phyloP scores from a whole-genome alignment of 345 rosid genomes.

The Eutrema japonicum region DNA sequence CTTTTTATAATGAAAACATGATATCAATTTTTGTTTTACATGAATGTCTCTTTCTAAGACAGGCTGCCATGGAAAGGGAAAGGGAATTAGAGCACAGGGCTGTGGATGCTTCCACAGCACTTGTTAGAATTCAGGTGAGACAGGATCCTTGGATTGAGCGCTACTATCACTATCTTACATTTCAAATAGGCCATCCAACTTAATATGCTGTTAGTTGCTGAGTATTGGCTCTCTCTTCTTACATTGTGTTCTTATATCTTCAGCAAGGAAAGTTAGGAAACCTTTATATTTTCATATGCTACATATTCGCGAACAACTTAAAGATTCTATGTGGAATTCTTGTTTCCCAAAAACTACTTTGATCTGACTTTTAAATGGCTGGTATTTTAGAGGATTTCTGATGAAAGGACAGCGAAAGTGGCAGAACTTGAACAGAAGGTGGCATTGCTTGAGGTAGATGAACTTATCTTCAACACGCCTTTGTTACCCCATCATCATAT shows the following conservation, averaged over 20 bases:
- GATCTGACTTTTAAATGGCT: slow-evolving; percentile 31
- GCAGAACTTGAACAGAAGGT: slow-evolving; percentile 92
- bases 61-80: slow-evolving; percentile 99
- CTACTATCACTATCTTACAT: slow-evolving; percentile 19
- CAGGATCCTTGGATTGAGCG: slow-evolving; percentile 25
- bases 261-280: slow-evolving; percentile 15
- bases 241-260: background rate
- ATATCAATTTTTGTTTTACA: slow-evolving; percentile 27
- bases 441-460: slow-evolving; percentile 86
- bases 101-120: slow-evolving; percentile 89
- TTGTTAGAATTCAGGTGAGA: slow-evolving; percentile 91
- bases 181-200: slow-evolving; percentile 26
- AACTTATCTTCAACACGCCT: slow-evolving; percentile 15
- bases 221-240: slow-evolving; percentile 19
- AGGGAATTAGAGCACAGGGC: slow-evolving; percentile 94
- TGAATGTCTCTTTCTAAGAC: slow-evolving; percentile 38
- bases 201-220: slow-evolving; percentile 26
- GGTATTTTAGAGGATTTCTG: slow-evolving; percentile 72
- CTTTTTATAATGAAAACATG: slow-evolving; percentile 3
- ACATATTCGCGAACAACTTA: background rate
- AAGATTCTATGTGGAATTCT: slow-evolving; percentile 23
- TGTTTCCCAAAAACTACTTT: slow-evolving; percentile 16
- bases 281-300: slow-evolving; percentile 19
- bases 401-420: slow-evolving; percentile 88
- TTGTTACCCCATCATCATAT: slow-evolving; percentile 14